Evolutionary conservation across 1,139 yeast genomes (phyloP), one percentile per base, ranked within the genome.

Genomic region (Trichomonascaceae sp.): DNA sequence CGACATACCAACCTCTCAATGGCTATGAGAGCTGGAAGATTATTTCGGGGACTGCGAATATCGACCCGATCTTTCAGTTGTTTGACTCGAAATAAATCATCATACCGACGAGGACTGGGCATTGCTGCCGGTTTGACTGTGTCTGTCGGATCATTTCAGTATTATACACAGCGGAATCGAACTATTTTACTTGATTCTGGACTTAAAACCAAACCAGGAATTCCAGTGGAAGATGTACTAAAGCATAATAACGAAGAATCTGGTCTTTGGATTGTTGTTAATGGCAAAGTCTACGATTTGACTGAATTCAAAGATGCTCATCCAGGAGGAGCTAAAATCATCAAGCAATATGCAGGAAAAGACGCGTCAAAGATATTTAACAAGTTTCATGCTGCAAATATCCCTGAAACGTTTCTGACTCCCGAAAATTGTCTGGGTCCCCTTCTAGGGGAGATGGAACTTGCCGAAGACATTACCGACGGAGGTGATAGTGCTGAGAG

Each of bases 351-450:
- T 59, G 84, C 83, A 8, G 84, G 84, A 1, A 73, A 76, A 55
- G 84, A 80, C 61, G 83, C 83, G n/a, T 79, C 84, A 39, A 79
- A 78, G 61, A 82, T 77, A 12, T 80, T 80, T 65, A 82, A 79
- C 60, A 79, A 82, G 38, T 72, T 80, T 56, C 84, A 80, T 63
- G 81, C 83, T n/a, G 60, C 58, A 13, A 54, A 52, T 19, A 55
- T 57, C 13, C 56, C 17, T 20, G 50, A 19, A n/a, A 44, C 20
- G 18, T 44, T 27, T 19, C 18, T 27, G 17, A 39, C 22, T 7
- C 45, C 50, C 13, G 24, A 46, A 15, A 20, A 24, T 15, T 24
- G 47, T 10, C 30, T 43, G 46, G 30, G 27, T 15, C 46, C 24
- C 10, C 46, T 43, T 12, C 13, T 43, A 20, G 30, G 46, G 10